phyloP scores from a whole-genome alignment of 257 asterid species.

The Rehmannia glutinosa region DNA sequence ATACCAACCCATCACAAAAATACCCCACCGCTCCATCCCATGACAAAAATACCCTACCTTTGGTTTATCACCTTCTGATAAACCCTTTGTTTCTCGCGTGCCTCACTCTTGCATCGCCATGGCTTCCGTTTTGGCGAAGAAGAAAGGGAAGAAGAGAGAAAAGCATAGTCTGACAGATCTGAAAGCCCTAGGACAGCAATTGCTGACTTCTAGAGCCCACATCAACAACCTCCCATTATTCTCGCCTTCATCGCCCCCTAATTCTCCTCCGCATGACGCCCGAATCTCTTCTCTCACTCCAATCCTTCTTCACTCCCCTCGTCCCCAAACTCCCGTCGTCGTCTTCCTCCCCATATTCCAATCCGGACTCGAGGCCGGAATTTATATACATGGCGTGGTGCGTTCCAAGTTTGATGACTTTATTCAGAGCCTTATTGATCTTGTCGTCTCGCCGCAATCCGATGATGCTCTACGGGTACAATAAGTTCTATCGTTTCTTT shows the following conservation, averaged over 20 bases:
- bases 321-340: constrained; percentile 52
- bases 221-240: constrained; percentile 69
- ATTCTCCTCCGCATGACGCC: constrained; percentile 46
- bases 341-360: background rate
- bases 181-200: constrained; percentile 57
- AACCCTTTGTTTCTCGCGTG: no score
- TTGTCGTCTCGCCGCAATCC: constrained; percentile 38
- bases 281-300: constrained; percentile 73
- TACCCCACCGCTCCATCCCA: no score
- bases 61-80: no score
- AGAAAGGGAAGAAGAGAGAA: no score
- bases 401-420: constrained; percentile 71
- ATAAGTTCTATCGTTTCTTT: background rate
- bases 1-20: no score
- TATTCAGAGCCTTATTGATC: constrained; percentile 32
- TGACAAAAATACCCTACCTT: no score
- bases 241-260: constrained; percentile 42
- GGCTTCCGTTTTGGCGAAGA: no score
- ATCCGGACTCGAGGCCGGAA: constrained; percentile 36
- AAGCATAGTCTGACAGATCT: no score
- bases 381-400: constrained; percentile 53
- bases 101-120: no score
- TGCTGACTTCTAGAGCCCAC: constrained; percentile 63
- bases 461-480: no score
- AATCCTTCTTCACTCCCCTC: constrained; percentile 74